phyloP scores from a whole-genome alignment of 1,139 yeast species.

The Blastobotrys illinoisensis region DNA sequence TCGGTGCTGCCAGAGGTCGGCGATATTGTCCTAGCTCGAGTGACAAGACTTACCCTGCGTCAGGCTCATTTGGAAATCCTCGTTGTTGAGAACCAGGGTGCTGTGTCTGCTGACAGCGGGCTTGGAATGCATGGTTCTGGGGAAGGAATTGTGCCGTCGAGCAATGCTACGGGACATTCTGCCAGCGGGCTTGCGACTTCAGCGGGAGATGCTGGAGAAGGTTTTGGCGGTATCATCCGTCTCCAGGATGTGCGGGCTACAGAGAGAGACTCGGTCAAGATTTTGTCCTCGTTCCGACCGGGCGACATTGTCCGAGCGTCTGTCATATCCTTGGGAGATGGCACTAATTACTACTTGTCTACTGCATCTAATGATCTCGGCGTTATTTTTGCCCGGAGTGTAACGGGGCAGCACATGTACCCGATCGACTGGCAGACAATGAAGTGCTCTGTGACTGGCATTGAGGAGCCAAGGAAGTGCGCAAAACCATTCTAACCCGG shows the following conservation, averaged over 20 bases:
- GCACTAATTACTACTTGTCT: conserved; percentile 78
- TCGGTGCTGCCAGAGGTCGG: conserved; percentile 71
- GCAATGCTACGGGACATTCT: conserved; percentile 39
- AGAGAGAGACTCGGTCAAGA: conserved; percentile 80
- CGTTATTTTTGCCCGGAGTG: conserved; percentile 75
- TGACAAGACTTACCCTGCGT: conserved; percentile 57
- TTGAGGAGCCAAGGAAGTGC: conserved; percentile 75
- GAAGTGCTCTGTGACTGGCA: conserved; percentile 73
- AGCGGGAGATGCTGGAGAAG: conserved; percentile 76
- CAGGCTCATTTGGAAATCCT: conserved; percentile 83
- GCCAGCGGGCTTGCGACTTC: conserved; percentile 43
- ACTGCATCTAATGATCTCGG: conserved; percentile 93
- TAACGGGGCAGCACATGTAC: conserved; percentile 71
- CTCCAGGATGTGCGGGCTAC: conserved; percentile 87
- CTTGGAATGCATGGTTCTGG: conserved; percentile 56
- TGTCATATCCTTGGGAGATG: conserved; percentile 82
- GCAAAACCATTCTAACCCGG: conserved; percentile 70
- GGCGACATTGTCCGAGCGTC: conserved; percentile 88
- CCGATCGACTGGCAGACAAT: conserved; percentile 96
- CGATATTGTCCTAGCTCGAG: conserved; percentile 73
- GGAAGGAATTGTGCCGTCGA: conserved; percentile 26
- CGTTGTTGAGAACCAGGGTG: conserved; percentile 65
- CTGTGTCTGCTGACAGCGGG: conserved; percentile 58
- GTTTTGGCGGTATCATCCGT: conserved; percentile 83
- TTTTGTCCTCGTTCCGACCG: conserved; percentile 75